Evolutionary conservation across 306 rosid species (phyloP).

Genomic region (Gastrolobium bilobum): DNA sequence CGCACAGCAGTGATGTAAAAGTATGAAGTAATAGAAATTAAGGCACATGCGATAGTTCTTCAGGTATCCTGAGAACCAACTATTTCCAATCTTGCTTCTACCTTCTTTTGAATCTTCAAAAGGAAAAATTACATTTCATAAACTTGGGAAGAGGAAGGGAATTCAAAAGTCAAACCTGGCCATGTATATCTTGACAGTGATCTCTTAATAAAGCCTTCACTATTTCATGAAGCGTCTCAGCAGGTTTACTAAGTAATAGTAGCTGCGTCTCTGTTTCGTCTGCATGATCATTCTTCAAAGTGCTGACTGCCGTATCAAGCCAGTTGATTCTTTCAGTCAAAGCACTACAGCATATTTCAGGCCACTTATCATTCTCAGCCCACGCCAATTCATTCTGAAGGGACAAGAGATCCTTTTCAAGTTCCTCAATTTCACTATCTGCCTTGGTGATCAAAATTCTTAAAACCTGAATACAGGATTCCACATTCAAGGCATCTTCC

Average conservation of each 20-base stretch:
- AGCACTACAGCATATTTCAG: slow-evolving; percentile 58
- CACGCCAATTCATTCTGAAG: slow-evolving; percentile 67
- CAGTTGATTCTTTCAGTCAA: slow-evolving; percentile 63
- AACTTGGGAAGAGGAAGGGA: slow-evolving; percentile 19
- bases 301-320: slow-evolving; percentile 56
- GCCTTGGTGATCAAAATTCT: slow-evolving; percentile 63
- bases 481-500: slow-evolving; percentile 70
- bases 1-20: slow-evolving; percentile 10
- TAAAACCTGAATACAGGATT: slow-evolving; percentile 68
- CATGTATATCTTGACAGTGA: slow-evolving; percentile 48
- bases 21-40: slow-evolving; percentile 10
- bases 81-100: slow-evolving; percentile 30
- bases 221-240: slow-evolving; percentile 65
- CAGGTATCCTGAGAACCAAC: slow-evolving; percentile 3
- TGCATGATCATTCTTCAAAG: slow-evolving; percentile 53
- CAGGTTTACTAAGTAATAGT: slow-evolving; percentile 55
- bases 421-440: slow-evolving; percentile 70
- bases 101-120: slow-evolving; percentile 30
- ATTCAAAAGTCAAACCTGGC: slow-evolving; percentile 63
- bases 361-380: slow-evolving; percentile 60
- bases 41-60: background rate
- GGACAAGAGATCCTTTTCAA: slow-evolving; percentile 62
- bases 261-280: slow-evolving; percentile 52
- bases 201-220: slow-evolving; percentile 56
- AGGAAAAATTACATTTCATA: background rate